Percentiles rank a stretch among this genome's conserved stretches.
These are phyloP conservation scores for Vigna unguiculata DNA, from an alignment of 306 rosid genomes.

Conservation along the genomic window DNA sequence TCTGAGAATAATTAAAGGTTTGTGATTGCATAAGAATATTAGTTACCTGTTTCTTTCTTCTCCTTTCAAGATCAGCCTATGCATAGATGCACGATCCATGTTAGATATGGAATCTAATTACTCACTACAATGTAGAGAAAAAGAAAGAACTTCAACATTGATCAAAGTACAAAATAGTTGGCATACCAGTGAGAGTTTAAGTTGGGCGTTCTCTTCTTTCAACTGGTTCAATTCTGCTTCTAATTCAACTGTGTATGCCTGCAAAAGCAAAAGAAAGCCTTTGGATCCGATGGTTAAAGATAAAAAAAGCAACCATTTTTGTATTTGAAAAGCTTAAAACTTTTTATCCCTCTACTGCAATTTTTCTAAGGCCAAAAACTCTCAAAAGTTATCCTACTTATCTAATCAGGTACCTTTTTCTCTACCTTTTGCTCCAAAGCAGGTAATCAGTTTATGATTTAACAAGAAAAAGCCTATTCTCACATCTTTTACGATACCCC, in stretches of 20 bases:
- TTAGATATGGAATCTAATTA: slow-evolving; percentile 13
- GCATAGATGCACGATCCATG: neutral
- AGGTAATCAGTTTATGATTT: neutral
- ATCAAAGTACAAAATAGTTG: neutral
- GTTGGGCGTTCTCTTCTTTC: slow-evolving; percentile 65
- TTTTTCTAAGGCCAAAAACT: neutral
- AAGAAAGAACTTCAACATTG: neutral
- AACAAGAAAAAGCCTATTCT: no score
- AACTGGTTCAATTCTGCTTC: slow-evolving; percentile 83
- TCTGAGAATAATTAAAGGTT: slow-evolving; percentile 6
- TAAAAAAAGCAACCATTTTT: no score
- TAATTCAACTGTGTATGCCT: slow-evolving; percentile 83
- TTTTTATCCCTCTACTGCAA: no score
- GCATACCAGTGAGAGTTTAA: slow-evolving; percentile 72
- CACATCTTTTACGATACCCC: neutral
- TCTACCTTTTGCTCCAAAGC: neutral
- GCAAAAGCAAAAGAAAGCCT: neutral
- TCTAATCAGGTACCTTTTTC: neutral
- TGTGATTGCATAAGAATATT: neutral
- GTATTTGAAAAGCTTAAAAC: no score
- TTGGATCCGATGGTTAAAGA: no score
- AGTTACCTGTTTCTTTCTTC: slow-evolving; percentile 76
- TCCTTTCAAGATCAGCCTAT: slow-evolving; percentile 72
- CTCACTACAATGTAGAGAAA: neutral
- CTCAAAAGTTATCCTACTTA: neutral